Evolutionary conservation across 345 rosid species (phyloP), one percentile per base, ranked within the genome.

Genomic region (Noccaea bulbosa): DNA sequence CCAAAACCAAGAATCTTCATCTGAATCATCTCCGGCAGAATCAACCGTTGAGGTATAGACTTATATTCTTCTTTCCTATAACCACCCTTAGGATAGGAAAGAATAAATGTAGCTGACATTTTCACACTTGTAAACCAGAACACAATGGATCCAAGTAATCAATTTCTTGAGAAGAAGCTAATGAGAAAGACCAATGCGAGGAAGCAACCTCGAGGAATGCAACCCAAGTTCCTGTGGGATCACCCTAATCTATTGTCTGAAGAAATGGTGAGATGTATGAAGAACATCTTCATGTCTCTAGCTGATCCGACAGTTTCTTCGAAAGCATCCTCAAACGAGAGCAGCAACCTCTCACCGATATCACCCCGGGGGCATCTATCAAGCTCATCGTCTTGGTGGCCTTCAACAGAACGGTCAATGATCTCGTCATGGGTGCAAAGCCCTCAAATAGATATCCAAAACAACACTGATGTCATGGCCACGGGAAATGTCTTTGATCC

Each of bases 211-310:
- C 86, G 80, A 65, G 88, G 77, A 68, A 65, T 85, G 67, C 78
- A 82, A 47, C 80, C 82, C 49, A 86, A 85, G 80, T 82, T 82
- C 71, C 81, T 93, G 15, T 88, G 93, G 88, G 85, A 86, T 82
- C 80, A 86, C 60, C 98, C 98, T 61, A 91, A 89, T 75, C 81
- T 65, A 68, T 73, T 93, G 49, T 87, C 96, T 3, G 93, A 93
- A 80, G 90, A 90, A 79, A 93, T 93, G 96, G 93, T 90, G 47
- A 75, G 84, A 71, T 93, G 96, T 82, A 93, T 93, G 98, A 87
- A 87, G 82, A 83, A 93, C 58, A 88, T 93, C 71, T 93, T 83
- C 75, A 73, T 89, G 68, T 93, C 88, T 69, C 89, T 93, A 57
- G 87, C 91, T 35, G 97, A 88, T 79, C 81, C 89, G 34, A 84